Evolutionary conservation across 2,329 filamentous ascomycete genomes (phyloP).

Genomic region (Colletotrichum camelliae): DNA sequence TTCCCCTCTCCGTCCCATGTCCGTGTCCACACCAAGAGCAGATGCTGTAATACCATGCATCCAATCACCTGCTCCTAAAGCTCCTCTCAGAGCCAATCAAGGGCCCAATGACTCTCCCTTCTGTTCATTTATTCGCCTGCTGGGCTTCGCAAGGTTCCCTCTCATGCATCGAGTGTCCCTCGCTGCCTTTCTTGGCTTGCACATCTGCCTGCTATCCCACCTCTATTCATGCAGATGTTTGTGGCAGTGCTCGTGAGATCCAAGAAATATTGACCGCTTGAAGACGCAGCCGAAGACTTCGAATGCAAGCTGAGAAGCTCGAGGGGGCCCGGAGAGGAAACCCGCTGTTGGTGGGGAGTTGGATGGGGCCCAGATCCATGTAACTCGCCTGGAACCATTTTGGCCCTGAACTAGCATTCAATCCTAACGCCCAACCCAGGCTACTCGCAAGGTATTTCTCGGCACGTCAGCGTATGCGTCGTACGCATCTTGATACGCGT

Average conservation of each 20-base stretch:
- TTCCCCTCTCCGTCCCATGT: conserved; percentile 10
- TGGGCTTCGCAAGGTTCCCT: background rate
- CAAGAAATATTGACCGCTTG: background rate
- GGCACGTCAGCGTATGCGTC: background rate
- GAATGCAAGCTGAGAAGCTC: background rate
- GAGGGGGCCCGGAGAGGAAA: background rate
- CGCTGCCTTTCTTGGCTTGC: background rate
- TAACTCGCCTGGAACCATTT: background rate
- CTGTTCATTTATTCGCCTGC: background rate
- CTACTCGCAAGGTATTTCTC: background rate
- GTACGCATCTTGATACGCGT: conserved; percentile 11
- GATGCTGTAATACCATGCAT: background rate
- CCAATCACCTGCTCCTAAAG: conserved; percentile 2
- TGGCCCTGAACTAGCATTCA: background rate
- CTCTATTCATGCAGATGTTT: conserved; percentile 1
- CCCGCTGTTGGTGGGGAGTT: background rate
- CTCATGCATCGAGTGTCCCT: background rate
- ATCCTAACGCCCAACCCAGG: background rate
- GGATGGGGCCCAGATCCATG: background rate
- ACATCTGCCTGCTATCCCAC: background rate
- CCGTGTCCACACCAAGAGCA: background rate
- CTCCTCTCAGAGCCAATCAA: background rate
- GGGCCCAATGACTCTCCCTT: background rate
- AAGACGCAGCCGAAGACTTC: background rate
- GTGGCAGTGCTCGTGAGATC: conserved; percentile 9